Evolutionary conservation across 306 rosid genomes (phyloP).

Genomic region (Pyrus bretschneideri): DNA sequence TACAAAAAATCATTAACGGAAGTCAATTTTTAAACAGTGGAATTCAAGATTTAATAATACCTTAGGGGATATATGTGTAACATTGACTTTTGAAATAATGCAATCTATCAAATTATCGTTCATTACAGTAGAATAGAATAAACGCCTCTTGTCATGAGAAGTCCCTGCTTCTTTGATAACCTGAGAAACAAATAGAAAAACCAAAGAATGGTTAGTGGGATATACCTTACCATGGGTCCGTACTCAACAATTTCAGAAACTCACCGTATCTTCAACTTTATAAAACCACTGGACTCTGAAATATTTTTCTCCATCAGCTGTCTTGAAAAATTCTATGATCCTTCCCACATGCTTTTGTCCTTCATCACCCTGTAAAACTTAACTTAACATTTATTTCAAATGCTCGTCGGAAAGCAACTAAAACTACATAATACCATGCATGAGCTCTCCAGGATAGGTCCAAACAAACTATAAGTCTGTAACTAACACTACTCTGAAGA

Average conservation of each 20-base stretch:
- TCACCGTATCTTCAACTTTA: slow-evolving; percentile 87
- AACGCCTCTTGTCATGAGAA: slow-evolving; percentile 81
- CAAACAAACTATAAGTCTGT: not conserved
- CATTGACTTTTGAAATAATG: slow-evolving; percentile 58
- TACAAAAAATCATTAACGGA: not conserved
- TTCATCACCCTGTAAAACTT: slow-evolving; percentile 65
- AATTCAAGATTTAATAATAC: slow-evolving; percentile 30
- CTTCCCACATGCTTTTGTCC: slow-evolving; percentile 57
- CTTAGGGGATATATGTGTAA: slow-evolving; percentile 53
- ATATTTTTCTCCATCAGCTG: slow-evolving; percentile 54
- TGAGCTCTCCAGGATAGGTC: not conserved
- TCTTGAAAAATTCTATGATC: slow-evolving; percentile 77
- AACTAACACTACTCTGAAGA: not conserved
- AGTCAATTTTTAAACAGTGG: not conserved
- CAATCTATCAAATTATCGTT: slow-evolving; percentile 79
- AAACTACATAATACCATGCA: not conserved
- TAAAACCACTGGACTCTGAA: slow-evolving; percentile 96
- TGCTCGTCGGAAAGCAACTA: not conserved
- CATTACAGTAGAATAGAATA: slow-evolving; percentile 85
- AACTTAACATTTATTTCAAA: slow-evolving; percentile 23
- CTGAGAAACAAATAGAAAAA: slow-evolving; percentile 36
- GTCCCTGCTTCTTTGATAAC: slow-evolving; percentile 59
- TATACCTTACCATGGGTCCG: not conserved
- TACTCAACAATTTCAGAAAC: slow-evolving; percentile 14
- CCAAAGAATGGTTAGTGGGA: slow-evolving; percentile 9